A percentile compares a stretch with the other conserved stretches of the same genome.
phyloP scores from a whole-genome alignment of 805 yeast genomes.

The Metschnikowia drakensbergensis region DNA sequence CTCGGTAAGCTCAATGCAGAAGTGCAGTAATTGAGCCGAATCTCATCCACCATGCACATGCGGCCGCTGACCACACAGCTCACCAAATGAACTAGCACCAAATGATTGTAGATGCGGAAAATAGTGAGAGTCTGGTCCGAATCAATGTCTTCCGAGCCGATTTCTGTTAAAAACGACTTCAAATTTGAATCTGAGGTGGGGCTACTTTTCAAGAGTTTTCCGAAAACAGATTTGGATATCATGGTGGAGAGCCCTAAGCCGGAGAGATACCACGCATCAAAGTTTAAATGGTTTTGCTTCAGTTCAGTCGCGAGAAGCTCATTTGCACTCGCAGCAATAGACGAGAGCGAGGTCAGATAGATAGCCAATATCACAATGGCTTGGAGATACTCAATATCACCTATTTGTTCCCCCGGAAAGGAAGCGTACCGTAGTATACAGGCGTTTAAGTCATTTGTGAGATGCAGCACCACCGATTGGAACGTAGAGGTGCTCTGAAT shows the following conservation, averaged over 20 bases:
- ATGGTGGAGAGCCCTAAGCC: slow-evolving; percentile 64
- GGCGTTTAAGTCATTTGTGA: slow-evolving; percentile 47
- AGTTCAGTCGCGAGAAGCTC: not conserved
- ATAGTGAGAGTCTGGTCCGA: slow-evolving; percentile 48
- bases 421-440: slow-evolving; percentile 36
- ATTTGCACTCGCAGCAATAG: slow-evolving; percentile 24
- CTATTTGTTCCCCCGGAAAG: slow-evolving; percentile 17
- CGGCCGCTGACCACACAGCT: slow-evolving; percentile 65
- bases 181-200: slow-evolving; percentile 2
- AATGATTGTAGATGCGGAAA: slow-evolving; percentile 67
- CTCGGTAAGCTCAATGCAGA: slow-evolving; percentile 52
- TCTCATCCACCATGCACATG: slow-evolving; percentile 57
- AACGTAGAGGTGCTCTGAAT: slow-evolving; percentile 32
- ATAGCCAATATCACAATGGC: slow-evolving; percentile 62
- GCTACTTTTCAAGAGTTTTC: slow-evolving; percentile 24
- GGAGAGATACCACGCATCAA: slow-evolving; percentile 71
- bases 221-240: slow-evolving; percentile 48
- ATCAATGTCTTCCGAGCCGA: slow-evolving; percentile 22
- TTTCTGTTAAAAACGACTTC: slow-evolving; percentile 8
- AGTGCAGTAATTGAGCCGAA: slow-evolving; percentile 55
- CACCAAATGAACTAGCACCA: slow-evolving; percentile 63
- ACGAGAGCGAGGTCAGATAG: slow-evolving; percentile 59
- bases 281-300: slow-evolving; percentile 24
- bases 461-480: slow-evolving; percentile 37
- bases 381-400: slow-evolving; percentile 58